phyloP scores from a whole-genome alignment of 768 basidiomycete genomes.

The Chlorophyllum brunneum region DNA sequence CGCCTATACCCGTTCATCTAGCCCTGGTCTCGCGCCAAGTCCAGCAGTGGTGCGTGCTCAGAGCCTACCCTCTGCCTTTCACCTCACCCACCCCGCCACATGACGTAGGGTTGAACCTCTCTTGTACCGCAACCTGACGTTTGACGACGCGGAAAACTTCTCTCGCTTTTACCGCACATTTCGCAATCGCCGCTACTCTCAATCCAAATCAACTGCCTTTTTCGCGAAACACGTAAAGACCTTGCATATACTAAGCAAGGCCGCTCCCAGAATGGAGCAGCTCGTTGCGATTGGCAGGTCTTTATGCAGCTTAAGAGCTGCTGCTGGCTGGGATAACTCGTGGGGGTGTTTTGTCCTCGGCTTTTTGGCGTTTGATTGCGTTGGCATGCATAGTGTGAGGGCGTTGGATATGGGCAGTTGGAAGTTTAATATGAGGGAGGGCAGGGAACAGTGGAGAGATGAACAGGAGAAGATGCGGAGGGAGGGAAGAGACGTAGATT shows the following conservation, averaged over 20 bases:
- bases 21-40: conserved; percentile 8
- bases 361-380: not conserved
- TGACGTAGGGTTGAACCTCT: conserved; percentile 13
- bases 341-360: conserved; percentile 1
- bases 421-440: not conserved
- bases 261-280: not conserved
- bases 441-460: not conserved
- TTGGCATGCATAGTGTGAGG: not conserved
- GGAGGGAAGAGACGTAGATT: not conserved
- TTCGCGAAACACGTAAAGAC: conserved; percentile 6
- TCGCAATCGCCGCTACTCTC: conserved; percentile 1
- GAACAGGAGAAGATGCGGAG: conserved; percentile 2
- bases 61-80: no score
- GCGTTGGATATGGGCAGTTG: not conserved
- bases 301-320: not conserved
- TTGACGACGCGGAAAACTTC: not conserved
- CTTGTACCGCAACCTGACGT: conserved; percentile 3
- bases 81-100: not conserved
- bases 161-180: conserved; percentile 10
- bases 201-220: conserved; percentile 3
- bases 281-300: conserved; percentile 1
- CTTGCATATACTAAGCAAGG: not conserved
- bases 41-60: conserved; percentile 4
- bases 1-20: conserved; percentile 6
- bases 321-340: conserved; percentile 6